Percentiles rank a stretch among this genome's conserved stretches.
phyloP scores from a whole-genome alignment of 371 early-diverging fungal genomes.

The Mucor plumbeus region DNA sequence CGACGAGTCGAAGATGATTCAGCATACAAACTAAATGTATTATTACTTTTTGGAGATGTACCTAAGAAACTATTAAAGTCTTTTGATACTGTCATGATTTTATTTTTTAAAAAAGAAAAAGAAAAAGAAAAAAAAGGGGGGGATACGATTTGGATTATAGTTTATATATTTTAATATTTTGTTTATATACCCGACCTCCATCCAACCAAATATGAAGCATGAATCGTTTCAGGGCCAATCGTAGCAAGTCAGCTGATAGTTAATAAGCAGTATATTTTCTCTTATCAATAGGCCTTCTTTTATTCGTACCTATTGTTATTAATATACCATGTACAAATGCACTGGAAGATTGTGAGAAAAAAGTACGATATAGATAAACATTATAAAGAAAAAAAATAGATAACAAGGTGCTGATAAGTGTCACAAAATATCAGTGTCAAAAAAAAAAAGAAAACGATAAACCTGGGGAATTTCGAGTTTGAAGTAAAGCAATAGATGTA shows the following conservation, averaged over 20 bases:
- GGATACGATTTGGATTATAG: background rate
- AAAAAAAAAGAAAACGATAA: background rate
- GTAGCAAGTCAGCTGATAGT: background rate
- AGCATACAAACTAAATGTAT: slow-evolving; percentile 30
- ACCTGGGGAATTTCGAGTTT: background rate
- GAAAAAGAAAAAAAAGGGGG: slow-evolving; percentile 9
- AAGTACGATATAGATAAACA: background rate
- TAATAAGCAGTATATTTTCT: background rate
- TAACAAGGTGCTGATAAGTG: background rate
- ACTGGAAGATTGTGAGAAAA: background rate
- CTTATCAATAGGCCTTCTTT: background rate
- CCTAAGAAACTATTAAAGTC: slow-evolving; percentile 5
- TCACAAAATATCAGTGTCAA: background rate
- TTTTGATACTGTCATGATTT: background rate
- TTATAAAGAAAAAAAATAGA: background rate
- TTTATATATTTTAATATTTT: background rate
- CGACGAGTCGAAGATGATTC: slow-evolving; percentile 33
- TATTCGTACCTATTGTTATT: background rate
- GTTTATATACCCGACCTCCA: background rate
- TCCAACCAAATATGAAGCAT: slow-evolving; percentile 5
- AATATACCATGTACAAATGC: slow-evolving; percentile 1
- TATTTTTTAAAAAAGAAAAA: slow-evolving; percentile 5
- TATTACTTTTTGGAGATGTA: slow-evolving; percentile 19
- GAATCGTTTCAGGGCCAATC: slow-evolving; percentile 13
- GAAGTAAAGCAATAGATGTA: background rate